Base-by-base conservation (phyloP, 345 rosid genomes). In the Zanthoxylum bungeanum region DNA sequence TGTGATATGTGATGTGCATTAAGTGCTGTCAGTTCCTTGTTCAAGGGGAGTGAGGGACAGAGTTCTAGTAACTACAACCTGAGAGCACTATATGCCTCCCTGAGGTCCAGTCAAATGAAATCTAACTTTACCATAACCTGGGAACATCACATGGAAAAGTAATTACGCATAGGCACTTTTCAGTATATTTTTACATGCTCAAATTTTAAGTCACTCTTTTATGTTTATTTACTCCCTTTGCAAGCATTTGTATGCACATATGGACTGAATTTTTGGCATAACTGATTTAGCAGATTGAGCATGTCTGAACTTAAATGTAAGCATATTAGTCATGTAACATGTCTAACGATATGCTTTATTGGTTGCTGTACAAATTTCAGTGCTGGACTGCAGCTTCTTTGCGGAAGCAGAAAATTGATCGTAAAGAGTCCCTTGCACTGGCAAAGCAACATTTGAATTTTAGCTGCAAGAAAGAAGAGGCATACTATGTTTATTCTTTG, bases 361-460 rank as follows among this genome's bases (percentile, higher is more conserved):
- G n/a, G 19, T 37, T 79, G 67, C 66, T 70, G 25, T 73, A 36
- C 56, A 55, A 46, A 75, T 81, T 78, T 71, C 83, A 95, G 99
- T 88, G 89, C 77, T 91, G 99, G 98, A 89, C 77, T 72, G 89
- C 92, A 73, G 91, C 90, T 65, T 85, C 89, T 75, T 68, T 89
- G 83, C 74, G 77, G 78, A 87, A 86, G 88, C 76, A 83, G 71
- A 88, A 88, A 78, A 77, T 88, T 70, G 75, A 78, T 77, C 88
- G 71, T 77, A 84, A 76, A 76, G 89, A 84, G 77, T 89, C 97
- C 31, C 76, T 95, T 78, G 86, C 67, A 51, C 86, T 80, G 68
- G 97, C 93, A 44, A 87, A 83, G 80, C 73, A 80, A 74, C 86
- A 79, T 77, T 76, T 95, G 59, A 82, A 82, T 64, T 91, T 86